Evolutionary conservation across 225 moss, liverwort and hornwort genomes (phyloP), one percentile per base, ranked within the genome.

Genomic region (Polytrichum commune): DNA sequence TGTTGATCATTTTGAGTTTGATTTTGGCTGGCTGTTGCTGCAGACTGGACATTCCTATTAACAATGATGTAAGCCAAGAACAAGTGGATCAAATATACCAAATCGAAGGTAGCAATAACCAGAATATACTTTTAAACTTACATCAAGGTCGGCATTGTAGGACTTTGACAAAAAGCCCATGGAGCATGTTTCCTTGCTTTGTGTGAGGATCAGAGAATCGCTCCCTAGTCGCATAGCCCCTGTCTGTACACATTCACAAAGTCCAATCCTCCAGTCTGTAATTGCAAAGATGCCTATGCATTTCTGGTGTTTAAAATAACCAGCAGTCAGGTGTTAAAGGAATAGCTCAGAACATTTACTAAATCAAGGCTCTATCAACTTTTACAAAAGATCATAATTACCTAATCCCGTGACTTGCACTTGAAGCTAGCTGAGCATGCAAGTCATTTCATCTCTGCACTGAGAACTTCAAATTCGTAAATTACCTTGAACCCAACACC

Each of bases 401-500:
- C 26, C 57, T 16, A 63, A 38, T 38, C 38, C 38, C 10, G 3
- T 38, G 38, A 38, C 38, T 38, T 38, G 38, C 38, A 38, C 10
- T 38, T 2, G 10, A 38, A 38, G 2, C 8, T 8, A 35, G 35
- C 35, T 35, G 35, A 35, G 35, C 35, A 35, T 9, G 9, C 35
- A 30, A 30, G 1, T 32, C 32, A 7, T 7, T 32, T 32, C 32
- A 9, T 38, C 38, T 38, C 10, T 38, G 38, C 38, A 38, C 9
- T 38, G 38, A 38, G 3, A 38, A 9, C 9, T 38, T 38, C 38
- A 38, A 38, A 10, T 38, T 38, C 10, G 0, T 38, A 27, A 26
- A 64, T 16, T 83, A 93, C 96, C 93, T 93, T 96, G 64, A 96
- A 96, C 28, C 96, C 96, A 24, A 93, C 96, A 66, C 96, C 96